Evolutionary conservation across 164 flowering plant genomes (phyloP), one percentile per base, ranked within the genome.

Genomic region (Nymphaea thermarum): DNA sequence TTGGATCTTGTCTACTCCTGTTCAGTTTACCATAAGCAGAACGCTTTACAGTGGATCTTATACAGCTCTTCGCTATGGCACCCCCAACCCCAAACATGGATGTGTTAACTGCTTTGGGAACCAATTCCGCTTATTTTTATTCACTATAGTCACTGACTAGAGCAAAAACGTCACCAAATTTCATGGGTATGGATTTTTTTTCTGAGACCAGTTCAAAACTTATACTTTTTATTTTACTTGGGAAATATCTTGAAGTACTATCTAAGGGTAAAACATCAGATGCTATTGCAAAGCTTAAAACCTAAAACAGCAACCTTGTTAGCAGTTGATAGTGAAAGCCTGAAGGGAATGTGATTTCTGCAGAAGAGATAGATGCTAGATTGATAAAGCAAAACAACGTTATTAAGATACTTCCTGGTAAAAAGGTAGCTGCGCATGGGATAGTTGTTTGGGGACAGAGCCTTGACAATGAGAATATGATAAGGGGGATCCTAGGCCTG

Each of bases 71-170:
- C 80, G 93, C 59, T 84, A 77, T 71, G 88, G 94, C 16, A 83
- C 94, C n/a, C n/a, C n/a, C n/a, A n/a, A n/a, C n/a, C 62, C 86
- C 96, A 25, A 93, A 91, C 69, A 93, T 93, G 98, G 98, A 93
- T 80, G 98, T 91, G 4, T 72, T 93, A 78, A 87, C 91, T 72
- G 94, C 93, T 3, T 62, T 93, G 72, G 98, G 97, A 68, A 93
- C 98, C 65, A 91, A 87, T 75, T 87, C 94, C 42, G 96, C 97
- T 7, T 93, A 93, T 69, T 91, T 93, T 71, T 93, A 86, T 72
- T 93, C 98, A 0, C 89, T 84, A n/a, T 93, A 89, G 67, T 72
- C 85, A 0, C 83, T 87, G 51, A 45, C 84, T 64, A 78, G 91
- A 72, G 87, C 91, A 36, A 91, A 88, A 16, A 73, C 79, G 11